Percentiles rank a stretch among this genome's conserved stretches.
phyloP scores from a whole-genome alignment of 2,329 filamentous ascomycete species.

The Chrysoporthe deuterocubensis region DNA sequence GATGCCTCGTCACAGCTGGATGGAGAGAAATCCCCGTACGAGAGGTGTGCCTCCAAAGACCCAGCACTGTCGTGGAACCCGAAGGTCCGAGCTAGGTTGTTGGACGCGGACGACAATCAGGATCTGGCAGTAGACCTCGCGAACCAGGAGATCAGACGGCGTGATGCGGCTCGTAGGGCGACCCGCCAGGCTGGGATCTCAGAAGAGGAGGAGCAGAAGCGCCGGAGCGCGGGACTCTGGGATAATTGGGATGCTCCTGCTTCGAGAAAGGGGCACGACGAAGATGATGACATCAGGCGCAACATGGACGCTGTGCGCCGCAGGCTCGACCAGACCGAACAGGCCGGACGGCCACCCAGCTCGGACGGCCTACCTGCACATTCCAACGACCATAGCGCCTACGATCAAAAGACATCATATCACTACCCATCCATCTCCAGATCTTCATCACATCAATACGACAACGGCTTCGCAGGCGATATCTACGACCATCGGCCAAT shows the following conservation, averaged over 20 bases:
- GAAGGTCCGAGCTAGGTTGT: constrained; percentile 53
- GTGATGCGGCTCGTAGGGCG: constrained; percentile 64
- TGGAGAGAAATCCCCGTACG: constrained; percentile 42
- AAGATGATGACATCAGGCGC: constrained; percentile 50
- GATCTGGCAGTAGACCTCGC: constrained; percentile 79
- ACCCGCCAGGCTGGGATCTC: constrained; percentile 61
- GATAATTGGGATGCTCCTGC: constrained; percentile 45
- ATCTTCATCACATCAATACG: constrained; percentile 53
- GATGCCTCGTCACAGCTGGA: constrained; percentile 30
- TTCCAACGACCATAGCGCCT: constrained; percentile 10
- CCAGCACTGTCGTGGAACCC: constrained; percentile 57
- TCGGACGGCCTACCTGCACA: constrained; percentile 9
- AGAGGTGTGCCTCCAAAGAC: constrained; percentile 58
- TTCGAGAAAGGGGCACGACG: constrained; percentile 34
- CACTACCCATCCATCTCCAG: constrained; percentile 62
- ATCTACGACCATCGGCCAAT: constrained; percentile 7
- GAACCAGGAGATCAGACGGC: constrained; percentile 69
- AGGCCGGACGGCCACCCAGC: constrained; percentile 31
- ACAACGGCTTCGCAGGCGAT: constrained; percentile 28
- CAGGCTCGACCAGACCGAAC: constrained; percentile 45
- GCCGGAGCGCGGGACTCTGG: constrained; percentile 52
- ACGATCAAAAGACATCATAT: constrained; percentile 42
- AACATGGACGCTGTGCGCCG: constrained; percentile 60
- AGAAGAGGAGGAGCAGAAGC: constrained; percentile 59
- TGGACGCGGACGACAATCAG: constrained; percentile 73